Conservation (phyloP, 2,329 filamentous ascomycete genomes). For the Podosphaera fusca region DNA sequence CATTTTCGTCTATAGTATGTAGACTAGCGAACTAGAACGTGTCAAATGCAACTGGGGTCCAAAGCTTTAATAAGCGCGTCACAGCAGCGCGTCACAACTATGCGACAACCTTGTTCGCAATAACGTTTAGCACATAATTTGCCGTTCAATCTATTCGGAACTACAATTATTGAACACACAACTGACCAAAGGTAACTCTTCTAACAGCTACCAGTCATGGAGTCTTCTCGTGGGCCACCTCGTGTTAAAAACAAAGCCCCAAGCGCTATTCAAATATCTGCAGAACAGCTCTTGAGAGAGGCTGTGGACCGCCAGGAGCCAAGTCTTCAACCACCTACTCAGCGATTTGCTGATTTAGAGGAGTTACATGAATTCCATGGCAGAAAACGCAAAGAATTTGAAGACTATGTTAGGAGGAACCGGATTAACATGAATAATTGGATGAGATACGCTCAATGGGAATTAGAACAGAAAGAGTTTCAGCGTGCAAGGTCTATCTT, state of each 20-base stretch:
- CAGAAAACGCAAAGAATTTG: conserved; percentile 85
- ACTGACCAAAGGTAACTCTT: not conserved
- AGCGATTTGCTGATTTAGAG: conserved; percentile 88
- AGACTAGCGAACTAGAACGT: not conserved
- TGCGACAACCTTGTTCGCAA: not conserved
- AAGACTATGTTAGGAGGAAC: conserved; percentile 92
- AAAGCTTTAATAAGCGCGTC: not conserved
- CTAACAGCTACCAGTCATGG: conserved; percentile 35
- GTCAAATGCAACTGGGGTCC: not conserved
- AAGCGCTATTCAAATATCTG: conserved; percentile 75
- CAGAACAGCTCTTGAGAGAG: conserved; percentile 90
- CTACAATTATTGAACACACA: not conserved
- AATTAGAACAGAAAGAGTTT: conserved; percentile 95
- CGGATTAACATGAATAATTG: conserved; percentile 95
- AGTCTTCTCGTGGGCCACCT: conserved; percentile 72
- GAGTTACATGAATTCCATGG: conserved; percentile 96
- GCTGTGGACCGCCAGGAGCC: conserved; percentile 91
- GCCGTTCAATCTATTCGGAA: no score
- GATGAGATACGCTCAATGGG: conserved; percentile 94
- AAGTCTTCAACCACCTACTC: conserved; percentile 67
- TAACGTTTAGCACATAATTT: no score
- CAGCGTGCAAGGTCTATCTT: conserved; percentile 79
- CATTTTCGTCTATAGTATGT: conserved; percentile 26
- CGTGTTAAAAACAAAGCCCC: conserved; percentile 97
- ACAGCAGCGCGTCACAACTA: not conserved